A percentile compares a stretch with the other conserved stretches of the same genome.
phyloP scores from a whole-genome alignment of 495 filamentous ascomycete genomes.

The Penicillium desertorum region DNA sequence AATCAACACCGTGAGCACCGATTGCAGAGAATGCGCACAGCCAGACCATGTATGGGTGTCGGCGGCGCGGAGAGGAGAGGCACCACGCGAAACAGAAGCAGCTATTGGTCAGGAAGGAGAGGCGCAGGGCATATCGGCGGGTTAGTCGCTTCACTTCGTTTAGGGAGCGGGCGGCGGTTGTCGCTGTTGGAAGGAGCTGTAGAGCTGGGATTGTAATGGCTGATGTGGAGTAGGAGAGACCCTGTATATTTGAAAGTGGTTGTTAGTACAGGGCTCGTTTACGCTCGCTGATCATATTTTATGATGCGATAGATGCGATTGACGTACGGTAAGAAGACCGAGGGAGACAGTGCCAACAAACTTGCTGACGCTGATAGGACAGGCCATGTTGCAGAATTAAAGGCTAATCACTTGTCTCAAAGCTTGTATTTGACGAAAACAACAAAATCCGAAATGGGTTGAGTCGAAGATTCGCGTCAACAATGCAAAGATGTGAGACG shows the following conservation, averaged over 20 bases:
- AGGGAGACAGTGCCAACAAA: constrained; percentile 87
- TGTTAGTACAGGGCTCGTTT: too few relatives aligned
- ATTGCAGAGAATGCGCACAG: constrained; percentile 57
- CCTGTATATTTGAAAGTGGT: constrained; percentile 47
- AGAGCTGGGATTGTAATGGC: constrained; percentile 73
- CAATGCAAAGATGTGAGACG: not conserved
- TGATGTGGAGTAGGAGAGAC: constrained; percentile 77
- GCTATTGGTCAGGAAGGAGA: constrained; percentile 59
- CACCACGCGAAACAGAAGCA: constrained; percentile 71
- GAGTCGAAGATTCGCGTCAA: constrained; percentile 1
- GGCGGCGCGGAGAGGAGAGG: constrained; percentile 64
- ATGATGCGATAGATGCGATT: constrained; percentile 9
- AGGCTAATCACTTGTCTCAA: not conserved
- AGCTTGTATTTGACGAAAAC: not conserved
- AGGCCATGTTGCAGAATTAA: constrained; percentile 55
- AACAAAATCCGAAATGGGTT: not conserved
- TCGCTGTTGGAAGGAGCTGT: constrained; percentile 70
- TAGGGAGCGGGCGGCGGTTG: constrained; percentile 63
- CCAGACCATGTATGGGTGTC: constrained; percentile 87
- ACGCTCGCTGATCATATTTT: not conserved
- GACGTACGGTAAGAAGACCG: constrained; percentile 78
- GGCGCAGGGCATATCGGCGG: constrained; percentile 55
- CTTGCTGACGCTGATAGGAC: constrained; percentile 71
- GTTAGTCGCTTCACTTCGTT: constrained; percentile 58
- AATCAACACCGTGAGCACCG: constrained; percentile 56